Percentiles rank a stretch among this genome's conserved stretches.
Evolutionary conservation across 345 rosid species (phyloP).

Genomic region (Cardamine chenopodiifolia): DNA sequence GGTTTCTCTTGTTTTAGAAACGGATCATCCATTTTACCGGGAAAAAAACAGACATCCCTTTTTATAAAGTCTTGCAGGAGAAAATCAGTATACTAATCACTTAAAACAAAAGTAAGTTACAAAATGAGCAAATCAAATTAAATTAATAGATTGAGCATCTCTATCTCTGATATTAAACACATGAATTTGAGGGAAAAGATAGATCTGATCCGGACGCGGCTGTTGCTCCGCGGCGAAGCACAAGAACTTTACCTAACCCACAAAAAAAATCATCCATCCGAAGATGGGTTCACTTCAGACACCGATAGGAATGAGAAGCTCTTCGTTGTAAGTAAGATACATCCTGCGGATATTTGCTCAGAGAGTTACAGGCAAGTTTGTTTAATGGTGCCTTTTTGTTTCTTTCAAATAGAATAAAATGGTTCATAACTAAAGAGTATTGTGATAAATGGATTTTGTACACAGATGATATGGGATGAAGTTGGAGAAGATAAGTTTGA

Average conservation of each 20-base stretch:
- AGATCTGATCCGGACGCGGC: no score
- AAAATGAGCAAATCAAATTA: background rate
- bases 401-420: background rate
- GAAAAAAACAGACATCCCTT: background rate
- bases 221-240: no score
- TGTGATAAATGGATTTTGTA: background rate
- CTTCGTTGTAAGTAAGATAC: conserved; percentile 60
- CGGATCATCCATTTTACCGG: background rate
- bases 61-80: background rate
- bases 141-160: background rate
- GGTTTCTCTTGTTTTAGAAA: conserved; percentile 10
- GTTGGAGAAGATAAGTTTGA: conserved; percentile 82
- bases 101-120: background rate
- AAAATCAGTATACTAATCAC: background rate
- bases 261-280: conserved; percentile 15
- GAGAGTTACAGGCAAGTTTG: conserved; percentile 81
- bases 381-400: background rate
- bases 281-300: conserved; percentile 74
- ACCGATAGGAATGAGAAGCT: conserved; percentile 67
- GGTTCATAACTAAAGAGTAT: background rate
- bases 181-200: background rate
- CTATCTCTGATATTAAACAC: background rate
- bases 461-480: conserved; percentile 98
- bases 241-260: conserved; percentile 7
- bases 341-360: conserved; percentile 87